Evolutionary conservation across 2,329 filamentous ascomycete genomes (phyloP).

Genomic region (Neofusicoccum umdonicola): DNA sequence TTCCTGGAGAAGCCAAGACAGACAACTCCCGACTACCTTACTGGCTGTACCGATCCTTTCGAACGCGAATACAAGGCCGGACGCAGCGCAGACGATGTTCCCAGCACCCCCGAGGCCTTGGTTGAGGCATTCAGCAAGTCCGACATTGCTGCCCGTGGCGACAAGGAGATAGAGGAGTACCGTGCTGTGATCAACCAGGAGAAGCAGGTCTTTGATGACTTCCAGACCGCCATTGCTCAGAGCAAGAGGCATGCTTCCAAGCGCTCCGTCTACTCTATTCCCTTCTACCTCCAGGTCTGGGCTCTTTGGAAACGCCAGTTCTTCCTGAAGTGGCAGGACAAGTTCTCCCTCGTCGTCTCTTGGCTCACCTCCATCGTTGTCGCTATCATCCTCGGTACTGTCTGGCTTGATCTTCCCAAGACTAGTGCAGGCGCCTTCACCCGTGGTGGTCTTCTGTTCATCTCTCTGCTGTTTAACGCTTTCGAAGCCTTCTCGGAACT

Average conservation of each 20-base stretch:
- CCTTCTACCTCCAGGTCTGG: conserved; percentile 80
- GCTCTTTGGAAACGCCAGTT: conserved; percentile 82
- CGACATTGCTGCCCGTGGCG: conserved; percentile 54
- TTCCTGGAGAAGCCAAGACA: conserved; percentile 73
- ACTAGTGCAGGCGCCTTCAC: conserved; percentile 70
- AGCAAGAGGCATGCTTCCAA: conserved; percentile 72
- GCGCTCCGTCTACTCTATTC: conserved; percentile 77
- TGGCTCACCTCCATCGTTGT: conserved; percentile 71
- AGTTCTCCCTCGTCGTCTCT: conserved; percentile 70
- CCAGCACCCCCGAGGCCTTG: conserved; percentile 65
- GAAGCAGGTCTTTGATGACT: conserved; percentile 69
- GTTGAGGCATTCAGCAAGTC: conserved; percentile 70
- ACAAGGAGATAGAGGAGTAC: conserved; percentile 68
- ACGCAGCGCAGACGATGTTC: conserved; percentile 63
- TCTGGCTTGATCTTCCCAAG: conserved; percentile 69
- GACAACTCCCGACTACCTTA: conserved; percentile 79
- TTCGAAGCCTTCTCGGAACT: conserved; percentile 82
- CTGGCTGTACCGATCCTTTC: conserved; percentile 79
- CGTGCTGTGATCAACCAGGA: conserved; percentile 62
- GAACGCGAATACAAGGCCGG: conserved; percentile 74
- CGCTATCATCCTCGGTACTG: conserved; percentile 74
- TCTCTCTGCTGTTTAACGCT: conserved; percentile 79
- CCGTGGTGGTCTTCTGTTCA: conserved; percentile 77
- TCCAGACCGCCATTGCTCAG: conserved; percentile 71
- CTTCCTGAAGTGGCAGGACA: conserved; percentile 81